A percentile compares a stretch with the other conserved stretches of the same genome.
phyloP scores from a whole-genome alignment of 495 filamentous ascomycete genomes.

The Tuber microsphaerosporum region DNA sequence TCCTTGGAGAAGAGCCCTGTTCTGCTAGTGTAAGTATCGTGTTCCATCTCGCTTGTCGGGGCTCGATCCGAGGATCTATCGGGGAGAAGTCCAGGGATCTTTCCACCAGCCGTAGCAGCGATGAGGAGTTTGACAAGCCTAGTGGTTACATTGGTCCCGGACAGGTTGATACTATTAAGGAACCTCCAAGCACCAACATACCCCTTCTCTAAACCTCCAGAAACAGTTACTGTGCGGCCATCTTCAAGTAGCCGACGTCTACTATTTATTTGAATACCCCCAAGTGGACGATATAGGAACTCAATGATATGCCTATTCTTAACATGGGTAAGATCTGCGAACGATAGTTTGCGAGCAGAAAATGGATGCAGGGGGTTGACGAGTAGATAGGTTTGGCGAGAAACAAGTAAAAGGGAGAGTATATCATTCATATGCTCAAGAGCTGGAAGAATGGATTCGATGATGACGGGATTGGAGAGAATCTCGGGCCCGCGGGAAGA shows the following conservation, averaged over 20 bases:
- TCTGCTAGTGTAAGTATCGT: not conserved
- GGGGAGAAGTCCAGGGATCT: slow-evolving; percentile 27
- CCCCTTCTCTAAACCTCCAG: slow-evolving; percentile 34
- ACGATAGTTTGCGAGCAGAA: slow-evolving; percentile 33
- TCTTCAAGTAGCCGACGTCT: slow-evolving; percentile 28
- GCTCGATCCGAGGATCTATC: slow-evolving; percentile 27
- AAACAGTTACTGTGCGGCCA: slow-evolving; percentile 35
- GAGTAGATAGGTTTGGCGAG: slow-evolving; percentile 31
- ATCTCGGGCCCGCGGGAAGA: slow-evolving; percentile 34
- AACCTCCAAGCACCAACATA: slow-evolving; percentile 37
- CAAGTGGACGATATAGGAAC: slow-evolving; percentile 30
- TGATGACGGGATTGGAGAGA: slow-evolving; percentile 36
- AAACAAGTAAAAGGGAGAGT: slow-evolving; percentile 35
- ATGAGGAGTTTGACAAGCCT: slow-evolving; percentile 34
- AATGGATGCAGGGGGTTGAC: slow-evolving; percentile 35
- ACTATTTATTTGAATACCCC: slow-evolving; percentile 15
- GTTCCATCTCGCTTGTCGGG: slow-evolving; percentile 11
- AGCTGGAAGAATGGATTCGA: slow-evolving; percentile 36
- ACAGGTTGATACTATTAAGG: slow-evolving; percentile 31
- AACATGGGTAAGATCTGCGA: slow-evolving; percentile 22
- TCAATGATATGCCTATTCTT: slow-evolving; percentile 32
- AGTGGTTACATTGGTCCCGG: slow-evolving; percentile 35
- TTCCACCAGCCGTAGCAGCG: slow-evolving; percentile 36
- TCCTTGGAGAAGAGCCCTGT: slow-evolving; percentile 30
- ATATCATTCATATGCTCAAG: slow-evolving; percentile 36